phyloP scores from a whole-genome alignment of 2,329 filamentous ascomycete species.

The Alternaria sp. region DNA sequence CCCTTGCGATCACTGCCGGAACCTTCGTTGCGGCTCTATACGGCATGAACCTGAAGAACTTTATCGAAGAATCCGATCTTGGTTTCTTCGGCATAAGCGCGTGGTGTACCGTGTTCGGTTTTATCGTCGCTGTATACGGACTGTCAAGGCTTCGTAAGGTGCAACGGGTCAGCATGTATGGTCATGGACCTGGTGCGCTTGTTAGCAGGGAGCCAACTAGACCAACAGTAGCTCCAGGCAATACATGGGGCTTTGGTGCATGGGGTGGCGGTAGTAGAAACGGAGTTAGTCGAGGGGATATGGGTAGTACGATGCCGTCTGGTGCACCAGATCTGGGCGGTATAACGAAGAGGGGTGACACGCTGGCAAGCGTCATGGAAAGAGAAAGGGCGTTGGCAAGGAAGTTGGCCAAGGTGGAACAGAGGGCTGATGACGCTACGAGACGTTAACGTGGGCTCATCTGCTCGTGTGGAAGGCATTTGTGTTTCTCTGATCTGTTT shows the following conservation, averaged over 20 bases:
- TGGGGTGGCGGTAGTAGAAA: slow-evolving; percentile 43
- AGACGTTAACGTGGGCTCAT: slow-evolving; percentile 13
- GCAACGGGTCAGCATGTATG: slow-evolving; percentile 89
- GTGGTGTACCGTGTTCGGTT: slow-evolving; percentile 75
- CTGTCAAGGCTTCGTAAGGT: slow-evolving; percentile 84
- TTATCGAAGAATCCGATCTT: slow-evolving; percentile 91
- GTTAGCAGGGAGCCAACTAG: slow-evolving; percentile 22
- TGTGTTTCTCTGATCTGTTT: slow-evolving; percentile 9
- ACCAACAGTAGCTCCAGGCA: slow-evolving; percentile 9
- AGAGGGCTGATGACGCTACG: slow-evolving; percentile 31
- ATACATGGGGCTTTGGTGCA: slow-evolving; percentile 38
- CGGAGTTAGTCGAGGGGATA: slow-evolving; percentile 28
- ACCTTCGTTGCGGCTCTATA: slow-evolving; percentile 99
- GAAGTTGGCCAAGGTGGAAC: slow-evolving; percentile 40
- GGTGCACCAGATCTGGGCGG: slow-evolving; percentile 24
- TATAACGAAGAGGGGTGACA: slow-evolving; percentile 33
- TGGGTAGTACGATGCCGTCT: slow-evolving; percentile 20
- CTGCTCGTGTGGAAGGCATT: neutral
- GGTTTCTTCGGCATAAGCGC: slow-evolving; percentile 82
- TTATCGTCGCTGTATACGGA: slow-evolving; percentile 83
- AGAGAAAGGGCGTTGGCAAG: slow-evolving; percentile 39
- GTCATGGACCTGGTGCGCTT: slow-evolving; percentile 45
- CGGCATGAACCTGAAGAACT: slow-evolving; percentile 99
- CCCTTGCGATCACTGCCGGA: slow-evolving; percentile 90
- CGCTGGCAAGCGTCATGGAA: slow-evolving; percentile 37